Evolutionary conservation across 202 grass and related monocot species (phyloP).

Genomic region (Setaria viridis): DNA sequence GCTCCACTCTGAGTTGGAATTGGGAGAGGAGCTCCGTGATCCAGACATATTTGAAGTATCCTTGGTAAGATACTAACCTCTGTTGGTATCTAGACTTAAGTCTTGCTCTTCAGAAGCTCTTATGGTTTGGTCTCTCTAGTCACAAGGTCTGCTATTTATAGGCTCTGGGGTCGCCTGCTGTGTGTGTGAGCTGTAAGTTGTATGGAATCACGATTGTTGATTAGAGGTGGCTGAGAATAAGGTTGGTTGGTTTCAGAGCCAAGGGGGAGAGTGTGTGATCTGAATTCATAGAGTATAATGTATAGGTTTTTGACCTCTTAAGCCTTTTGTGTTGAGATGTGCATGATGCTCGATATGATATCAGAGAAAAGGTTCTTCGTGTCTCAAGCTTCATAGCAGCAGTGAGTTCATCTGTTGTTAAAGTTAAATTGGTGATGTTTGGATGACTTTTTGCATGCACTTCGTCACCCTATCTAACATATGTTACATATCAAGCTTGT

Average conservation of each 20-base stretch:
- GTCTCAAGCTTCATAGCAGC: neutral
- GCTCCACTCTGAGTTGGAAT: conserved; percentile 51
- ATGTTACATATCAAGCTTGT: conserved; percentile 3
- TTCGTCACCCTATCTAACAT: neutral
- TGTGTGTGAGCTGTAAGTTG: conserved; percentile 39
- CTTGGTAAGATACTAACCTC: conserved; percentile 31
- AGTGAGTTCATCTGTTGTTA: neutral
- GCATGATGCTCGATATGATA: conserved; percentile 11
- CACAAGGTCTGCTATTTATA: conserved; percentile 56
- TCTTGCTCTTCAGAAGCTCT: conserved; percentile 44
- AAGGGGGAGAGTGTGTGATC: conserved; percentile 28
- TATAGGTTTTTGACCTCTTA: neutral
- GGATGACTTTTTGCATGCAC: neutral
- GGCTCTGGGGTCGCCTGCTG: conserved; percentile 25
- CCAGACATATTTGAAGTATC: conserved; percentile 48
- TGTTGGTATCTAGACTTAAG: conserved; percentile 4
- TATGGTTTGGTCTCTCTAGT: conserved; percentile 41
- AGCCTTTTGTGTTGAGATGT: conserved; percentile 17
- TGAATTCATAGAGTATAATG: conserved; percentile 7
- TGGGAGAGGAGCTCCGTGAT: conserved; percentile 50
- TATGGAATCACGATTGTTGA: conserved; percentile 34
- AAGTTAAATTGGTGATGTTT: conserved; percentile 26
- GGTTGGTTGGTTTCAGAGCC: conserved; percentile 37
- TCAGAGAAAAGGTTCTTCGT: neutral
- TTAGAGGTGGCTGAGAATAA: conserved; percentile 45